Conservation (phyloP, 768 basidiomycete genomes). For the Xerocomellus intermedius region DNA sequence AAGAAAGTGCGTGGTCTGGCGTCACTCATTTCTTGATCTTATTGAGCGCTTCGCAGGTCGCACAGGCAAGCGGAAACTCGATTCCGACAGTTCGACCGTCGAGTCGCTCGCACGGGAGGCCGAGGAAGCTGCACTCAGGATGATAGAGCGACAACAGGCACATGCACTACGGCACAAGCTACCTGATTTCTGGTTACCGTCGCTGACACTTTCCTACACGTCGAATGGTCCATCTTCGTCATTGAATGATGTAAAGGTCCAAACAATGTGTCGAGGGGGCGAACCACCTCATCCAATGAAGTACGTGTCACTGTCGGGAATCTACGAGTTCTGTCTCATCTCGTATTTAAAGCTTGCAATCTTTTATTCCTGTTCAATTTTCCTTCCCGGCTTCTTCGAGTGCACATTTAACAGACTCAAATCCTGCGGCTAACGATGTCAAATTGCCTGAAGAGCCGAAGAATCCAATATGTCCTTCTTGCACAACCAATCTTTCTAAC, state of each 20-base stretch:
- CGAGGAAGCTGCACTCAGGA: constrained; percentile 80
- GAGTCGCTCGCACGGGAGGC: constrained; percentile 75
- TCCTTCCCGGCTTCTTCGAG: constrained; percentile 45
- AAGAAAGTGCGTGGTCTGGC: constrained; percentile 35
- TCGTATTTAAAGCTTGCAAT: constrained; percentile 61
- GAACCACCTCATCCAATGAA: constrained; percentile 72
- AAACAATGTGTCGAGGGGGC: constrained; percentile 86
- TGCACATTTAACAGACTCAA: constrained; percentile 39
- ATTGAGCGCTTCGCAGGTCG: constrained; percentile 39
- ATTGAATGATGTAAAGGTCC: constrained; percentile 77
- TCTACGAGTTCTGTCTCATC: background rate
- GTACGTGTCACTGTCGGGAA: constrained; percentile 44
- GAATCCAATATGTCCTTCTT: constrained; percentile 81
- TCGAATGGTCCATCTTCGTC: constrained; percentile 61
- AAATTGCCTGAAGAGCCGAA: constrained; percentile 52
- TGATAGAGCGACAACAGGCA: constrained; percentile 83
- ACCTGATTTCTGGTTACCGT: constrained; percentile 97
- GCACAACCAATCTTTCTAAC: constrained; percentile 82
- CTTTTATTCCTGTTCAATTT: constrained; percentile 79
- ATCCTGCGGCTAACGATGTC: constrained; percentile 33
- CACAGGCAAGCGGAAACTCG: constrained; percentile 81
- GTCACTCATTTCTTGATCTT: background rate
- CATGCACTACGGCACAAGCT: constrained; percentile 85
- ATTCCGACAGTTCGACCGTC: constrained; percentile 71
- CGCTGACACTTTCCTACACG: constrained; percentile 79